Evolutionary conservation across 768 basidiomycete genomes (phyloP).

Genomic region (Rhizopogon salebrosus): DNA sequence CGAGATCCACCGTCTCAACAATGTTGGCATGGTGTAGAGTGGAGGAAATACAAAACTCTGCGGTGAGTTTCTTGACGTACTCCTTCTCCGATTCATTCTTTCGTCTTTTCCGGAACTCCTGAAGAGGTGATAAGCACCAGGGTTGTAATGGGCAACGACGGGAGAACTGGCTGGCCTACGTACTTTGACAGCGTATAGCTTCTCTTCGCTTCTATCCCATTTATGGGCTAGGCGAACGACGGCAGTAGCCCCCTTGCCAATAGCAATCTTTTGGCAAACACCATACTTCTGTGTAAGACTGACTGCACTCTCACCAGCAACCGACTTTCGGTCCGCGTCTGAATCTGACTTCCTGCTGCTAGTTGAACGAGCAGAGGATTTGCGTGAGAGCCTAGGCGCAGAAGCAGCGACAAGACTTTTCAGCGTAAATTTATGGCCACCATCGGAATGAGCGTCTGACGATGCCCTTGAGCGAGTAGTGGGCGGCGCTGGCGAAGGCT

Average conservation of each 20-base stretch:
- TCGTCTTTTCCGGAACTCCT: slow-evolving; percentile 98
- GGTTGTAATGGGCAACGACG: not conserved
- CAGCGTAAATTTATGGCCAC: slow-evolving; percentile 73
- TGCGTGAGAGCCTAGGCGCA: slow-evolving; percentile 72
- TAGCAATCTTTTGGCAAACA: slow-evolving; percentile 92
- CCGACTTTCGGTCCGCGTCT: slow-evolving; percentile 42
- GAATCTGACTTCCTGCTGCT: slow-evolving; percentile 65
- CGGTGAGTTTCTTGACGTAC: slow-evolving; percentile 99
- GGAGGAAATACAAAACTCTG: slow-evolving; percentile 97
- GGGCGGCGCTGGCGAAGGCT: slow-evolving; percentile 12
- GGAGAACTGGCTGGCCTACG: slow-evolving; percentile 17
- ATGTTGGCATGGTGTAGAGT: slow-evolving; percentile 91
- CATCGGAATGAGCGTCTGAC: slow-evolving; percentile 51
- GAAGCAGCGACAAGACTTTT: slow-evolving; percentile 65
- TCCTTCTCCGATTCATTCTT: slow-evolving; percentile 99
- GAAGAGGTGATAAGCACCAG: not conserved
- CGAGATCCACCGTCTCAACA: slow-evolving; percentile 97
- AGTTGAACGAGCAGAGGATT: slow-evolving; percentile 65
- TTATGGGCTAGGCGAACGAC: slow-evolving; percentile 96
- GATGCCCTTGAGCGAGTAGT: slow-evolving; percentile 29
- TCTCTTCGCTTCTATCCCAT: slow-evolving; percentile 96
- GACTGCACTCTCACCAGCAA: slow-evolving; percentile 46
- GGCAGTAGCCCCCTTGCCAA: slow-evolving; percentile 97
- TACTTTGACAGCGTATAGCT: slow-evolving; percentile 97
- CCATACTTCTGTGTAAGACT: slow-evolving; percentile 88